Base-by-base conservation (phyloP, 371 early-diverging fungal genomes). In the Mortierella sp. region DNA sequence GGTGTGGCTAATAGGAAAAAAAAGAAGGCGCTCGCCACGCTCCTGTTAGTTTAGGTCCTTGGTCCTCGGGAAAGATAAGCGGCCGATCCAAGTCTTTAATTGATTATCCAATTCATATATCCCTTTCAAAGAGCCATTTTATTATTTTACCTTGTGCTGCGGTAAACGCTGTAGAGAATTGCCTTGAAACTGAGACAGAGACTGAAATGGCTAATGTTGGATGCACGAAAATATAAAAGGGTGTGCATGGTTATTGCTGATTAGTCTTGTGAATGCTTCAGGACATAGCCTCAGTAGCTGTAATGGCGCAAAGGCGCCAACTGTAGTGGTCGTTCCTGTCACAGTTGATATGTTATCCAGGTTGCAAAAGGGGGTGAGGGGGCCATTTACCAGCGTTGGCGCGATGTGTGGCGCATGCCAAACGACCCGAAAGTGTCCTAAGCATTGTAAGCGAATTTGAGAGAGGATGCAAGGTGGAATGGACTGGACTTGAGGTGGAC, bases 351-450 rank as follows among this genome's bases (percentile, higher is more conserved):
- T 58, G 33, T 13, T 32, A 6, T 32, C 15, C 24, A 24, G 19
- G 24, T 53, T n/a, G n/a, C 28, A 2, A n/a, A n/a, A n/a, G n/a
- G n/a, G n/a, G n/a, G n/a, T n/a, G n/a, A n/a, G 24, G 24, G 3
- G 15, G 16, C 45, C 57, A 45, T 24, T 69, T 76, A 76, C 77
- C 77, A 33, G 43, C 32, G 47, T 41, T 66, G 43, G 61, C 66
- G 66, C 70, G 72, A 40, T 70, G 69, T 4, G 66, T 62, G 21
- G 70, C 58, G 43, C 70, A 66, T 59, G 66, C 57, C 65, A 72
- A 43, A 58, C 69, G 72, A 65, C 69, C 63, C 63, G 78, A 65
- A 61, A 77, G 38, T 64, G 73, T 65, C 70, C 73, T 68, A 47
- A 77, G 78, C 78, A 77, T 77, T 52, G 48, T 28, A 58, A 36